phyloP scores from a whole-genome alignment of 78 protist species.

The Dictyostelium citrinum region DNA sequence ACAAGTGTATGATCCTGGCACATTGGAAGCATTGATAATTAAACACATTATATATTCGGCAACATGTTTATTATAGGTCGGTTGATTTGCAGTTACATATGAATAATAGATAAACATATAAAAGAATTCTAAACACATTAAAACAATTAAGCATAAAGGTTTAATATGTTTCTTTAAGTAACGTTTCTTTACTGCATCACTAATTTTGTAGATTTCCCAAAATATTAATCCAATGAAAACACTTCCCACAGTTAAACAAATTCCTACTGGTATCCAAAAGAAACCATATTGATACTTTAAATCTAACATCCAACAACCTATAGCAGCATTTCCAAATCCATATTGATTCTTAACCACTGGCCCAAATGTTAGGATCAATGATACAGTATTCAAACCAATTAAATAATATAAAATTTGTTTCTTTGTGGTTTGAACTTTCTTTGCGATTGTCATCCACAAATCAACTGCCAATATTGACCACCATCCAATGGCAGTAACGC shows the following conservation, averaged over 20 bases:
- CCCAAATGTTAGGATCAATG: not conserved
- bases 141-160: slow-evolving; percentile 1
- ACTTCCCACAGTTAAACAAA: not conserved
- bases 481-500: not conserved
- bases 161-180: not conserved
- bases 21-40: not conserved
- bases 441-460: slow-evolving; percentile 16
- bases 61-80: not conserved
- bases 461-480: slow-evolving; percentile 1
- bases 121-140: slow-evolving; percentile 17
- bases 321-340: not conserved
- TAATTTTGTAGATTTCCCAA: slow-evolving; percentile 17
- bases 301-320: slow-evolving; percentile 17
- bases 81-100: not conserved
- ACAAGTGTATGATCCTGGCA: not conserved
- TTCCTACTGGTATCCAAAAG: slow-evolving; percentile 50
- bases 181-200: not conserved
- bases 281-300: slow-evolving; percentile 15
- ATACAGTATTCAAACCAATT: not conserved
- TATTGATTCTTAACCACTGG: slow-evolving; percentile 4
- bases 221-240: slow-evolving; percentile 14
- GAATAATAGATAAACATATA: slow-evolving; percentile 12
- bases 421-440: not conserved
- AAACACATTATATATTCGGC: not conserved
- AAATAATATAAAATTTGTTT: slow-evolving; percentile 1